phyloP scores from a whole-genome alignment of 164 flowering plant genomes.

The Sedum album region DNA sequence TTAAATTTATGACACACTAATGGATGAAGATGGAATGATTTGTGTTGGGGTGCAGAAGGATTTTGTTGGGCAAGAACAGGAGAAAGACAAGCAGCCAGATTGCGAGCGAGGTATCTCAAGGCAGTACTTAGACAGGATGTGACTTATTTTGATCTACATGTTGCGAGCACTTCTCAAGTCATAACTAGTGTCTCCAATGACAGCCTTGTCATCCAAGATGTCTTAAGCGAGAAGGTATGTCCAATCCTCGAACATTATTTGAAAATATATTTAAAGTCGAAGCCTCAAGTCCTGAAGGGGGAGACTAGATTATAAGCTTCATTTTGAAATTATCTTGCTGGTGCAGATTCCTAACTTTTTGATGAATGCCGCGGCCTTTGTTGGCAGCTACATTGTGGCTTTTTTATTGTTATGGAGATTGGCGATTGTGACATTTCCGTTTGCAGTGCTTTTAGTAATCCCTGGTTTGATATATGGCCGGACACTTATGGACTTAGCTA shows the following conservation, averaged over 20 bases:
- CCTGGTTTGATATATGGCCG: conserved; percentile 79
- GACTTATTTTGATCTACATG: conserved; percentile 72
- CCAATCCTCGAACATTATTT: too few relatives aligned
- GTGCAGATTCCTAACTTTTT: conserved; percentile 67
- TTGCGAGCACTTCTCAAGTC: conserved; percentile 60
- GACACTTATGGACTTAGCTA: conserved; percentile 46
- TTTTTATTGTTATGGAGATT: conserved; percentile 62
- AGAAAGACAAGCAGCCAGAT: conserved; percentile 66
- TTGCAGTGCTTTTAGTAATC: conserved; percentile 47
- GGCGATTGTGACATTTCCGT: conserved; percentile 66
- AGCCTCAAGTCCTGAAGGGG: background rate
- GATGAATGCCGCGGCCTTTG: conserved; percentile 51
- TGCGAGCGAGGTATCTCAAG: conserved; percentile 61
- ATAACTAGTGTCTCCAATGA: conserved; percentile 72
- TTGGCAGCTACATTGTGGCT: conserved; percentile 50
- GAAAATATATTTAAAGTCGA: background rate
- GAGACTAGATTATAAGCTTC: too few relatives aligned
- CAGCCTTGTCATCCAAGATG: conserved; percentile 75
- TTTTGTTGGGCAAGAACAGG: conserved; percentile 88
- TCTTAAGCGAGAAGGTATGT: conserved; percentile 72
- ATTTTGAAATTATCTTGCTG: too few relatives aligned
- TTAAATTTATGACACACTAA: background rate
- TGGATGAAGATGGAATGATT: background rate
- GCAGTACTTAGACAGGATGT: conserved; percentile 85
- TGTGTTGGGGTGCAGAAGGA: conserved; percentile 42